phyloP scores from a whole-genome alignment of 1,139 yeast genomes.

The Starmera stellimalicola region DNA sequence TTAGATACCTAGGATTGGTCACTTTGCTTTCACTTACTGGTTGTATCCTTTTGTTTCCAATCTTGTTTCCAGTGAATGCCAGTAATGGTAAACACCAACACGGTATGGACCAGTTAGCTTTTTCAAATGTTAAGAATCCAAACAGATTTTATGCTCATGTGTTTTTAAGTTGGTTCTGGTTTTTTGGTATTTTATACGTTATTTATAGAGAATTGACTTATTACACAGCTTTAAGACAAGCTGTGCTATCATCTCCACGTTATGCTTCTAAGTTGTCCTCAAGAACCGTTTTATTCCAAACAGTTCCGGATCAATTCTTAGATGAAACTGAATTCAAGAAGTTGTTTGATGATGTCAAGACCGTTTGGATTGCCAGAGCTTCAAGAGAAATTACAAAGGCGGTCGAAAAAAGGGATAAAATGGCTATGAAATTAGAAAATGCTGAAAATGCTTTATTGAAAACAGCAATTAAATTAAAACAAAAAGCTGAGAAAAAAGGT shows the following conservation, averaged over 20 bases:
- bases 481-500: slow-evolving; percentile 49
- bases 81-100: slow-evolving; percentile 41
- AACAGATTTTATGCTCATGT: slow-evolving; percentile 81
- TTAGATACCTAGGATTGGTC: slow-evolving; percentile 63
- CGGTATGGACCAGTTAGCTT: slow-evolving; percentile 75
- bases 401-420: slow-evolving; percentile 51
- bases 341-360: slow-evolving; percentile 61
- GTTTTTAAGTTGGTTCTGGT: slow-evolving; percentile 69
- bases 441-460: slow-evolving; percentile 56
- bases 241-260: slow-evolving; percentile 71
- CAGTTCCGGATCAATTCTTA: slow-evolving; percentile 62
- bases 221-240: slow-evolving; percentile 73
- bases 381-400: slow-evolving; percentile 46
- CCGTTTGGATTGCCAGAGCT: slow-evolving; percentile 70
- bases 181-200: slow-evolving; percentile 58
- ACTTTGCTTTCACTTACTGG: slow-evolving; percentile 50
- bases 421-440: slow-evolving; percentile 57
- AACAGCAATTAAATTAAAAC: slow-evolving; percentile 50
- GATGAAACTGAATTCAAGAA: slow-evolving; percentile 53
- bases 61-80: slow-evolving; percentile 59
- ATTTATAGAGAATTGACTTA: slow-evolving; percentile 77
- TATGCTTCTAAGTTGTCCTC: slow-evolving; percentile 68
- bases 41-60: slow-evolving; percentile 41
- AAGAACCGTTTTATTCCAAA: slow-evolving; percentile 71
- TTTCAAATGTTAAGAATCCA: slow-evolving; percentile 51